Evolutionary conservation across 2,329 filamentous ascomycete species (phyloP).

Genomic region (Neofusicoccum umdonicola): DNA sequence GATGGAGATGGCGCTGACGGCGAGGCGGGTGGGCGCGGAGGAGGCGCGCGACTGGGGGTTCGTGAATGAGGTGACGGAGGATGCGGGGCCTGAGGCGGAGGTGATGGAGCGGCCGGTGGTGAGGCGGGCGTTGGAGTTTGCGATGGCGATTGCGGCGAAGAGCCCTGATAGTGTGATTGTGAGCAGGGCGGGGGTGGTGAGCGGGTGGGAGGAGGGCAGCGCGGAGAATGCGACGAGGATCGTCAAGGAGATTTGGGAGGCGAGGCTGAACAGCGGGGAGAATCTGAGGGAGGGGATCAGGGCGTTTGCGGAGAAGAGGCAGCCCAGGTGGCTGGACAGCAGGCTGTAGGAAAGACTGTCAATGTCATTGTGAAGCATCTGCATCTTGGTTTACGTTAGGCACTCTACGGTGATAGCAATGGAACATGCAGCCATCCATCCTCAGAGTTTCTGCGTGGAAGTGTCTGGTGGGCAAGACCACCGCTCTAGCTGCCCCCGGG

Average conservation of each 20-base stretch:
- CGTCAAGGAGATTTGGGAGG: not conserved
- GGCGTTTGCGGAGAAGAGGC: slow-evolving; percentile 10
- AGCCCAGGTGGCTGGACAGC: not conserved
- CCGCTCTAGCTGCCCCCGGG: not conserved
- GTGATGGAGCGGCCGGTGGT: slow-evolving; percentile 22
- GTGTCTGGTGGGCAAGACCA: not conserved
- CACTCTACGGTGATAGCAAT: not conserved
- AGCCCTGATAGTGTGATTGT: slow-evolving; percentile 39
- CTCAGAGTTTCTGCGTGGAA: not conserved
- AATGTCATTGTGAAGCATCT: too few species aligned
- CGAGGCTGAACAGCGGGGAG: not conserved
- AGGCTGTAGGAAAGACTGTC: not conserved
- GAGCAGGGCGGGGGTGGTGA: slow-evolving; percentile 33
- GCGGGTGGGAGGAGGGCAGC: slow-evolving; percentile 34
- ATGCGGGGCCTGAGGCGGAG: slow-evolving; percentile 1
- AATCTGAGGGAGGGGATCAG: not conserved
- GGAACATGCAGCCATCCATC: not conserved
- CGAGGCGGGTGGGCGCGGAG: slow-evolving; percentile 22
- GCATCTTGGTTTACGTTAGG: not conserved
- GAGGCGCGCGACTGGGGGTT: slow-evolving; percentile 26
- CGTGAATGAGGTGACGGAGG: slow-evolving; percentile 26
- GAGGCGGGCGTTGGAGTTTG: slow-evolving; percentile 36
- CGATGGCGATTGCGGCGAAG: slow-evolving; percentile 34
- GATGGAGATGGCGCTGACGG: slow-evolving; percentile 28
- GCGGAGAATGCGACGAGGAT: slow-evolving; percentile 32